Evolutionary conservation across 192 early-diverging fungal genomes (phyloP), one percentile per base, ranked within the genome.

Genomic region (Dispira parvispora): DNA sequence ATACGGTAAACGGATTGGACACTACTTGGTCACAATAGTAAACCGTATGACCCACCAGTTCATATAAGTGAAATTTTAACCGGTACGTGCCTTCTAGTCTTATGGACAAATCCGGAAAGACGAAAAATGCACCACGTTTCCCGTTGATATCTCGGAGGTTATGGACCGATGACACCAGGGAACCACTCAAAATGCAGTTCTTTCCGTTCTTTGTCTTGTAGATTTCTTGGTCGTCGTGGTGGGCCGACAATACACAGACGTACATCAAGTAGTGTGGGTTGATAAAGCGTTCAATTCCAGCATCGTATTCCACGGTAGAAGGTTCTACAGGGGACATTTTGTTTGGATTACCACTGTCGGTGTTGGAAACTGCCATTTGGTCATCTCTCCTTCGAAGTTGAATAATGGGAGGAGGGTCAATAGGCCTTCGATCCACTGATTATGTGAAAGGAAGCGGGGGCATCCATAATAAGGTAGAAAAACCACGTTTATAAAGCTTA

Each of bases 221-320:
- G 38, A 92, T 63, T 50, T 91, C 82, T 5, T 25, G 23, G 64
- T 90, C 81, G 50, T 85, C 86, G 21, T 72, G 73, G 45, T 88
- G 89, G 25, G 83, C 81, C 60, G 79, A 74, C 63, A 97, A 81
- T 47, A 97, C 69, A 0, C 87, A 83, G 5, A 86, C 91, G 56
- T 94, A 91, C 91, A 94, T 92, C 63, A 97, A 90, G 69, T 86
- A 92, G 63, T 90, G 87, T 0, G 94, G 91, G 65, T 87, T 93
- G 50, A 78, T 74, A 10, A 84, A 50, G 21, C 8, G 21, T 50
- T 50, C 47, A 16, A 50, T 23, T 23, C 21, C 47, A 23, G 16
- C 3, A 3, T 50, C 47, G 32, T 38, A 38, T 38, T 38, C 32
- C 32, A 6, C 32, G 6, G 32, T 6, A 6, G 32, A 6, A 6